Base-by-base conservation (phyloP, 2,329 filamentous ascomycete species). In the Ophiostoma sp. region DNA sequence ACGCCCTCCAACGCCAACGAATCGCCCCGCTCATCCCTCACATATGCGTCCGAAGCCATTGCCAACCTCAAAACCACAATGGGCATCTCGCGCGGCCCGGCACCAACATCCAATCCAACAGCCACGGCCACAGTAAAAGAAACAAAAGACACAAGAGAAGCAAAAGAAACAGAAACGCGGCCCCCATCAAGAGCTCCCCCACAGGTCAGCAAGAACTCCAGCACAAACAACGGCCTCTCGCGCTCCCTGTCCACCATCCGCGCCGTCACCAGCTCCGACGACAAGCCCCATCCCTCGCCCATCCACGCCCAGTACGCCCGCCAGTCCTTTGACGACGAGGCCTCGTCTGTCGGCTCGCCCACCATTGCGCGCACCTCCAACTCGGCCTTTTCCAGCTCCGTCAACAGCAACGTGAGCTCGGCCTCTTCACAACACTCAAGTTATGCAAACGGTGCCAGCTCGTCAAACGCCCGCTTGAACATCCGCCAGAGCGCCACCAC, bases 201-300 rank as follows among this genome's bases (percentile, higher is more conserved):
- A 1, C 39, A 69, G 17, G 23, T 41, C 20, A 23, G 17, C 35
- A 65, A 65, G 20, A 67, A 39, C 65, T 23, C 65, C 3, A 67
- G 65, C 39, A 70, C 68, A 31, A 73, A 71, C 67, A 17, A 71
- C 62, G 74, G 74, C 67, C 76, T 78, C 62, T 75, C 75, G 71
- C 77, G 79, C 69, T 79, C 78, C 73, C 76, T 79, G 69, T 80
- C 81, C 74, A 87, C 85, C 39, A 88, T 88, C 72, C 84, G 86
- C 72, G 83, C 84, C 69, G 86, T 88, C 52, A 80, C 82, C 54
- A 87, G 84, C 78, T 83, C 84, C 76, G 85, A 87, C 76, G 81
- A 78, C 67, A 73, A 73, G 31, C 74, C 74, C 10, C 68, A 79
- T 44, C 75, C 77, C 60, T 80, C 80, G 35, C 80, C 65, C 23